These are phyloP conservation scores for Neurospora africana DNA, from an alignment of 495 filamentous ascomycete genomes.

Conservation along the genomic window DNA sequence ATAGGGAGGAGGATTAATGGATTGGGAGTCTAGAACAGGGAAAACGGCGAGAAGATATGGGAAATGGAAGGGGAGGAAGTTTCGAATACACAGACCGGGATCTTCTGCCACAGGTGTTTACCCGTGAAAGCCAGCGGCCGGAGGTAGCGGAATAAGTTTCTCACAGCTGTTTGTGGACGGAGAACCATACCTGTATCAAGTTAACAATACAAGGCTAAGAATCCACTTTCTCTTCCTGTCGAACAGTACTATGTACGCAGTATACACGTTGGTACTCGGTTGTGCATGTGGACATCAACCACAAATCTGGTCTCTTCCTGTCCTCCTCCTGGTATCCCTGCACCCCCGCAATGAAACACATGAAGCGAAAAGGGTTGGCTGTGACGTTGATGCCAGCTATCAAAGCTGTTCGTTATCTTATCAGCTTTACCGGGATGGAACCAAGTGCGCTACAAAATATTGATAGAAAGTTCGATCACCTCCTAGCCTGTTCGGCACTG, in stretches of 20 bases:
- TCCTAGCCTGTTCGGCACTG: not conserved
- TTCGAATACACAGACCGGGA: not conserved
- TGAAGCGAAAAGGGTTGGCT: not conserved
- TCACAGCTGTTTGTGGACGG: not conserved
- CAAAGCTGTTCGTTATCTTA: not conserved
- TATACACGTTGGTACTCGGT: not conserved
- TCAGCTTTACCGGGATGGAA: not conserved
- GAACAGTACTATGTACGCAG: not conserved
- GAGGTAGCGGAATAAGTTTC: not conserved
- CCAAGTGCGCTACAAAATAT: not conserved
- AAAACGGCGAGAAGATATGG: not conserved
- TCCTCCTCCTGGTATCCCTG: not conserved
- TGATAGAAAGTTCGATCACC: not conserved
- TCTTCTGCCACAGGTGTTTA: not conserved
- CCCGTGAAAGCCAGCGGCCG: not conserved
- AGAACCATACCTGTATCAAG: not conserved
- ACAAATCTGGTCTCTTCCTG: not conserved
- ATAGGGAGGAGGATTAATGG: not conserved
- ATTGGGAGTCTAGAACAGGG: not conserved
- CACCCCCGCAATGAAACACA: not conserved
- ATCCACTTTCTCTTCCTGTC: not conserved
- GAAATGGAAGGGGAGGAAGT: not conserved
- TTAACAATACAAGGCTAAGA: not conserved
- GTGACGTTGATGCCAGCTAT: not conserved
- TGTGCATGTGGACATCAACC: not conserved